Conservation (phyloP, 2,329 filamentous ascomycete genomes). For the Talaromyces sp. region DNA sequence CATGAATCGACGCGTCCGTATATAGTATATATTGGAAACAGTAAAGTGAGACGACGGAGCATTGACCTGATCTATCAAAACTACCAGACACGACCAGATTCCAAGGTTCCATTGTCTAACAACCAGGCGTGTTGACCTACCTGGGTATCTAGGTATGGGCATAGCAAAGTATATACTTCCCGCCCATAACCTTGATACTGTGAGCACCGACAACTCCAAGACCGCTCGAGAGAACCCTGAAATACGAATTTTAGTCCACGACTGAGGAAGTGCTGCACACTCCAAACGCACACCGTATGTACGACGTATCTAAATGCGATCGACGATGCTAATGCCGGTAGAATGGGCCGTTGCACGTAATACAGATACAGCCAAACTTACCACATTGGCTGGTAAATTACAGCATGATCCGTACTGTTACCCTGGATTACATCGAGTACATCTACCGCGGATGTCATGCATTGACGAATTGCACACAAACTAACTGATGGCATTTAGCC, state of each 20-base stretch:
- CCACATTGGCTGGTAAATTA: not conserved
- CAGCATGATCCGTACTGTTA: not conserved
- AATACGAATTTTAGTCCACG: too few species aligned
- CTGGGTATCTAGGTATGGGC: too few species aligned
- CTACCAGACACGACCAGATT: too few species aligned
- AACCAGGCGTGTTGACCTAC: too few species aligned
- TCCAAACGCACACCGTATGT: too few species aligned
- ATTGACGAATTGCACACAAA: not conserved
- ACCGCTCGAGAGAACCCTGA: too few species aligned
- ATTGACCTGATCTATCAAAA: too few species aligned
- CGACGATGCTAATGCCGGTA: slow-evolving; percentile 3
- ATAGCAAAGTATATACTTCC: not conserved
- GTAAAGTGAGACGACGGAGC: not conserved
- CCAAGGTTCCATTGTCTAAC: not conserved
- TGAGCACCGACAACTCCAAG: too few species aligned
- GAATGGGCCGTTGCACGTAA: not conserved
- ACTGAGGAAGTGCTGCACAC: too few species aligned
- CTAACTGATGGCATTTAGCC: not conserved
- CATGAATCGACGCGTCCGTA: not conserved
- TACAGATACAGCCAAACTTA: not conserved
- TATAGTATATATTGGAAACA: not conserved
- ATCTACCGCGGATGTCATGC: not conserved
- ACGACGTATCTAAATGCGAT: not conserved
- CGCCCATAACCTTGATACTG: too few species aligned
- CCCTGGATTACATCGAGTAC: not conserved